These are phyloP conservation scores for Basidioascus undulatus DNA, from an alignment of 768 basidiomycete genomes.

Conservation along the genomic window DNA sequence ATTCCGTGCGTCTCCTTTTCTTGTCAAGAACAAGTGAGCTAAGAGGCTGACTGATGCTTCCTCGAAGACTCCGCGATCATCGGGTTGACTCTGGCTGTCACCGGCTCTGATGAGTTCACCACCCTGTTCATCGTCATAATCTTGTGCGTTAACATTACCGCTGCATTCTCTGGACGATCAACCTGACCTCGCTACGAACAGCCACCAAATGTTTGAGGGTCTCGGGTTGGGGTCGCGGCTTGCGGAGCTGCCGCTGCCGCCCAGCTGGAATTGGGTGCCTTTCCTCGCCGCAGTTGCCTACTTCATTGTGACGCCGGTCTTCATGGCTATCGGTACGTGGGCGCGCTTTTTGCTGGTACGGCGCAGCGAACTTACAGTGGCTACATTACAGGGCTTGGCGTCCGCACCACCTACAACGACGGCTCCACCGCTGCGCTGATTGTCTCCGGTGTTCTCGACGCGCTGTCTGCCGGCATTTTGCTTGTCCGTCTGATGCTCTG, in stretches of 20 bases:
- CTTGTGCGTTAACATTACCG: conserved; percentile 21
- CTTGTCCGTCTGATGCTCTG: conserved; percentile 28
- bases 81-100: conserved; percentile 81
- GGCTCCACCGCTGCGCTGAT: conserved; percentile 47
- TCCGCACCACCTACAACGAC: conserved; percentile 50
- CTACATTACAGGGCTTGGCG: conserved; percentile 13
- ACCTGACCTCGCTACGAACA: background rate
- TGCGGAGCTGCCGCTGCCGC: too few relatives aligned
- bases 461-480: conserved; percentile 65
- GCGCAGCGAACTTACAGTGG: background rate
- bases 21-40: background rate
- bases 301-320: conserved; percentile 60
- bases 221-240: too few relatives aligned
- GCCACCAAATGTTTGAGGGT: too few relatives aligned
- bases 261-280: too few relatives aligned
- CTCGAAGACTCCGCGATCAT: conserved; percentile 36
- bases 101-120: conserved; percentile 47
- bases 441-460: conserved; percentile 63
- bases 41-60: conserved; percentile 22
- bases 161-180: background rate
- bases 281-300: conserved; percentile 37
- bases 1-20: conserved; percentile 36
- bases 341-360: conserved; percentile 29
- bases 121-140: conserved; percentile 69
- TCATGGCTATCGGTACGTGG: conserved; percentile 64